Base-by-base conservation (phyloP, 345 rosid species). In the Firmiana major region DNA sequence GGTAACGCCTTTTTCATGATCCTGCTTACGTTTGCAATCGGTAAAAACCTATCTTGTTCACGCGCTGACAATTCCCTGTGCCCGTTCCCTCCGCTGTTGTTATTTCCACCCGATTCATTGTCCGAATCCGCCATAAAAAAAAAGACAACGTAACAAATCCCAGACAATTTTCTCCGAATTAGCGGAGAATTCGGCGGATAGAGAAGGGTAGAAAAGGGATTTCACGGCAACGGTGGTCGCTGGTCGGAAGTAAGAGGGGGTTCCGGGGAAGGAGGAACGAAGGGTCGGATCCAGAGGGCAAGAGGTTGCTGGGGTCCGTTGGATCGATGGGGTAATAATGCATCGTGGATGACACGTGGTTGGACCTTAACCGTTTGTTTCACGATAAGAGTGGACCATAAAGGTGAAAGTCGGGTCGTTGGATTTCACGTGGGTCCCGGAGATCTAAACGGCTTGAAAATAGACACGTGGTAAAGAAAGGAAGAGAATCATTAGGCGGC, bases 1-100 rank as follows among this genome's bases (percentile, higher is more conserved):
- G 91, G 92, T n/a, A 90, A 71, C 1, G 91, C 94, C 68, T 90
- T 90, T 81, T 90, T 90, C 94, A 90, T 90, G 81, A 89, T 90
- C 80, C 92, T 74, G 82, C 94, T 90, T 34, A 89, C 94, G 85
- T 90, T 90, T 2, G 92, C 92, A 6, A 90, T 90, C 36, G 92
- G 94, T 28, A 90, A 79, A 70, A 90, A 86, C 75, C 92, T 80
- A 62, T 89, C 92, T 48, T 90, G 94, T 57, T 90, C 94, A 51
- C 86, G 83, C 6, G 88, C 79, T n/a, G 92, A 90, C 48, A 80
- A 77, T 59, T 82, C 89, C 5, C 84, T 80, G 22, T 64, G 71
- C 2, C 71, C 77, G 71, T 65, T 78, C 40, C 77, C 77, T 22
- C 75, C 75, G n/a, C 84, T 78, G 72, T 81, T 78, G 74, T 82